phyloP scores from a whole-genome alignment of 176 grass and related monocot species.

The Rhynchospora tenuis region DNA sequence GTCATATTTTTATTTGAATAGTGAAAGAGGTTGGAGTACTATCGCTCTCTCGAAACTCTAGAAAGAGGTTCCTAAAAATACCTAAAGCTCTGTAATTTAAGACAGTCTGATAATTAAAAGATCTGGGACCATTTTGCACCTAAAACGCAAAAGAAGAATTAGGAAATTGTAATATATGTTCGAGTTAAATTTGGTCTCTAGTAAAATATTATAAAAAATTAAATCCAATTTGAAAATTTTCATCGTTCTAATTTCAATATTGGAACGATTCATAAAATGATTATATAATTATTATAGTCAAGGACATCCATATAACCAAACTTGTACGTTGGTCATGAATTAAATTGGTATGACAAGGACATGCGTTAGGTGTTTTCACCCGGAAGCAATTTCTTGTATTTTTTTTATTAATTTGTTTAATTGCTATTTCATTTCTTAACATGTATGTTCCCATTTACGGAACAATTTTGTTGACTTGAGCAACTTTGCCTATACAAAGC shows the following conservation, averaged over 20 bases:
- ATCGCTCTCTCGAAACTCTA: not conserved
- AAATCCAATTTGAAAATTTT: not conserved
- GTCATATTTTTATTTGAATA: not conserved
- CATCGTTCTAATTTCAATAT: not conserved
- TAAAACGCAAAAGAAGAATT: not conserved
- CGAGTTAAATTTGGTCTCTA: not conserved
- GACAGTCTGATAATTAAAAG: not conserved
- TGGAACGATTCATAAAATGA: not conserved
- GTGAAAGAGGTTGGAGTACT: not conserved
- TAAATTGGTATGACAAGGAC: not conserved
- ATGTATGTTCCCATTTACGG: not conserved
- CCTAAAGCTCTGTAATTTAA: not conserved
- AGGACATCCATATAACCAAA: not conserved
- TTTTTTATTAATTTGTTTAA: not conserved
- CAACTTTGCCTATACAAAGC: not conserved
- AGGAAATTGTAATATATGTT: not conserved
- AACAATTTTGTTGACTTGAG: not conserved
- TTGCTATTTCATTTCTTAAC: not conserved
- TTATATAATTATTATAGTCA: slow-evolving; percentile 1
- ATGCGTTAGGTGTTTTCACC: not conserved
- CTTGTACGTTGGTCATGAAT: not conserved
- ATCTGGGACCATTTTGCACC: not conserved
- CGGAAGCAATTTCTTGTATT: not conserved
- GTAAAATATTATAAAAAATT: not conserved
- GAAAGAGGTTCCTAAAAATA: not conserved